Percentiles rank a stretch among this genome's conserved stretches.
These are phyloP conservation scores for Camelina hispida DNA, from an alignment of 345 rosid species.

Conservation along the genomic window DNA sequence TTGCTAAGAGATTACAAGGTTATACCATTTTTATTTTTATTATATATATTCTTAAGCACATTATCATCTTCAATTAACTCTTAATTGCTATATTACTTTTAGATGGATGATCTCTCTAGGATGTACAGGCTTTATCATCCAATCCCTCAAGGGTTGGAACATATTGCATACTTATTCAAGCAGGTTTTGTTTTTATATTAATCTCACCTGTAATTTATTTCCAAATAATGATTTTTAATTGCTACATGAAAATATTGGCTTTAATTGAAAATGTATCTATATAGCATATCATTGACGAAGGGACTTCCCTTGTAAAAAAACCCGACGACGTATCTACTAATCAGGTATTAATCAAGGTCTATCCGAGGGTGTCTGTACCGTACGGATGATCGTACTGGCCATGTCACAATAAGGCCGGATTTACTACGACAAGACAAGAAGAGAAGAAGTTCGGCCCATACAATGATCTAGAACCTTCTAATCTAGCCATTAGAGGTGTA, in stretches of 20 bases:
- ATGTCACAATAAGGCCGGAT: too few species aligned
- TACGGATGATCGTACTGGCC: too few species aligned
- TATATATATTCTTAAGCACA: too few species aligned
- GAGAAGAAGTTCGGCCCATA: too few species aligned
- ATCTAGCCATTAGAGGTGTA: too few species aligned
- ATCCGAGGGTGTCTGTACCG: too few species aligned
- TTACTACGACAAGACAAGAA: too few species aligned
- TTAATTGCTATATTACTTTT: not conserved
- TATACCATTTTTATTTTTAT: too few species aligned
- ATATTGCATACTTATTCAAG: slow-evolving; percentile 68
- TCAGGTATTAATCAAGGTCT: too few species aligned
- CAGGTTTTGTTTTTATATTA: slow-evolving; percentile 4
- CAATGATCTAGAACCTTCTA: too few species aligned
- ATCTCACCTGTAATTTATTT: not conserved
- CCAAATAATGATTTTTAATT: not conserved
- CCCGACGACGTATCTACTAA: slow-evolving; percentile 70
- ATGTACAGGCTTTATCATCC: slow-evolving; percentile 74
- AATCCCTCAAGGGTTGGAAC: slow-evolving; percentile 70
- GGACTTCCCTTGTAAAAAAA: slow-evolving; percentile 71
- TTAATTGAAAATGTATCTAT: not conserved
- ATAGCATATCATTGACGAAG: slow-evolving; percentile 73
- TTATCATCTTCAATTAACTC: not conserved
- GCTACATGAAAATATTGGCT: not conserved
- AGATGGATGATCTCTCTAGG: slow-evolving; percentile 69
- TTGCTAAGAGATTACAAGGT: slow-evolving; percentile 84